A percentile compares a stretch with the other conserved stretches of the same genome.
phyloP scores from a whole-genome alignment of 305 asterid genomes.

The Rubia occidens region DNA sequence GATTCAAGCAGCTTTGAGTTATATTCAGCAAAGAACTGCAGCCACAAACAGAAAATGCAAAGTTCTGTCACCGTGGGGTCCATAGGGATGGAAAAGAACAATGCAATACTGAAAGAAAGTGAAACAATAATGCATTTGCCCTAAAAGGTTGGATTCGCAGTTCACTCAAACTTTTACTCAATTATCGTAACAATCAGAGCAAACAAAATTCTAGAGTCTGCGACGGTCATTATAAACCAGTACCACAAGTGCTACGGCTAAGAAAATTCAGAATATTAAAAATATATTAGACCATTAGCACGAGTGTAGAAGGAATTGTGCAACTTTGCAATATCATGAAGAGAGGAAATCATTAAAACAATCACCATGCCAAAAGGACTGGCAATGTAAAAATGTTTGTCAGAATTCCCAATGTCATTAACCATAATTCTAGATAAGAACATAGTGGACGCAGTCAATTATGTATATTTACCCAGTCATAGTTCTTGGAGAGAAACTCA shows the following conservation, averaged over 20 bases:
- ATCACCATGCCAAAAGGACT: background rate
- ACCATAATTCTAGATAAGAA: background rate
- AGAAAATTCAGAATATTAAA: background rate
- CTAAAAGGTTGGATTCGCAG: background rate
- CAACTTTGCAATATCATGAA: background rate
- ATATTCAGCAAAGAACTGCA: constrained; percentile 63
- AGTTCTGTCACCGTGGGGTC: background rate
- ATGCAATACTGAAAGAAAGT: background rate
- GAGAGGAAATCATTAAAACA: background rate
- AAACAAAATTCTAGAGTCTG: background rate
- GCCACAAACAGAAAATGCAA: background rate
- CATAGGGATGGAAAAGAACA: background rate
- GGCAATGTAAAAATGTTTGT: background rate
- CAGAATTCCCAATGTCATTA: background rate
- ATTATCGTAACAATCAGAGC: background rate
- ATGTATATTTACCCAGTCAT: constrained; percentile 65
- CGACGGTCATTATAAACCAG: background rate
- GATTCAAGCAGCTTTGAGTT: constrained; percentile 74
- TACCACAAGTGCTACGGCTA: background rate
- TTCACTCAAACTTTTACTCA: background rate
- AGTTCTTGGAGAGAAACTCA: constrained; percentile 79
- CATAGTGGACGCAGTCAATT: background rate
- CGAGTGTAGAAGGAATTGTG: background rate
- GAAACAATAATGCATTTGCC: background rate
- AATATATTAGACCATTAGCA: no score